These are phyloP conservation scores for Pseudohalonectria lignicola DNA, from an alignment of 2,329 filamentous ascomycete genomes.

Conservation along the genomic window DNA sequence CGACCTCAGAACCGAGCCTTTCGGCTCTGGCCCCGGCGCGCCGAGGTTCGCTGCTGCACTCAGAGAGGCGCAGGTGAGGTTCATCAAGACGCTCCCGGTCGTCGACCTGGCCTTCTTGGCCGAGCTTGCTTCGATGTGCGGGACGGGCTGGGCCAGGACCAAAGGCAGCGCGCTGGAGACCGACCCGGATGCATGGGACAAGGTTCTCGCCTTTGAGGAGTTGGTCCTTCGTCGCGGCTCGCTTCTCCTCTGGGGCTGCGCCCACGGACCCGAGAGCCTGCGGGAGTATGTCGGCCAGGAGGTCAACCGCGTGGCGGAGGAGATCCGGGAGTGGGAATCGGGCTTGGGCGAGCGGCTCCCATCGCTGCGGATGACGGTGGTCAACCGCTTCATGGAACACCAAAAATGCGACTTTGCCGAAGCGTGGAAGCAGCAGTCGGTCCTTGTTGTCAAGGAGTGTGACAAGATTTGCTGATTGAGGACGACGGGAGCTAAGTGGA, in stretches of 20 bases:
- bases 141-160: neutral
- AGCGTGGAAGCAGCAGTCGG: neutral
- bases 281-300: neutral
- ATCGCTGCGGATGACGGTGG: neutral
- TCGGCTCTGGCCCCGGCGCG: neutral
- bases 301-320: neutral
- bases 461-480: too few relatives aligned
- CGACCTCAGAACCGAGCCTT: neutral
- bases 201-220: slow-evolving; percentile 1
- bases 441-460: too few relatives aligned
- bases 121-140: neutral
- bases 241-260: neutral
- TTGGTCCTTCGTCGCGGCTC: slow-evolving; percentile 1
- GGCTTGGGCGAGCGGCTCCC: neutral
- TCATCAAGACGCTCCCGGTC: neutral
- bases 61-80: slow-evolving; percentile 1
- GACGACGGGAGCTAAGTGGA: too few relatives aligned
- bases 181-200: neutral
- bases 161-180: neutral
- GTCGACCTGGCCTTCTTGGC: slow-evolving; percentile 1
- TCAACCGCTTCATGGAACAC: neutral
- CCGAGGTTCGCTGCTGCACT: neutral
- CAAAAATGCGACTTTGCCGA: neutral
- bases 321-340: slow-evolving; percentile 1
- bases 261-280: neutral